A percentile compares a stretch with the other conserved stretches of the same genome.
Conservation (phyloP, 805 yeast species). For the Pachysolen tannophilus region DNA sequence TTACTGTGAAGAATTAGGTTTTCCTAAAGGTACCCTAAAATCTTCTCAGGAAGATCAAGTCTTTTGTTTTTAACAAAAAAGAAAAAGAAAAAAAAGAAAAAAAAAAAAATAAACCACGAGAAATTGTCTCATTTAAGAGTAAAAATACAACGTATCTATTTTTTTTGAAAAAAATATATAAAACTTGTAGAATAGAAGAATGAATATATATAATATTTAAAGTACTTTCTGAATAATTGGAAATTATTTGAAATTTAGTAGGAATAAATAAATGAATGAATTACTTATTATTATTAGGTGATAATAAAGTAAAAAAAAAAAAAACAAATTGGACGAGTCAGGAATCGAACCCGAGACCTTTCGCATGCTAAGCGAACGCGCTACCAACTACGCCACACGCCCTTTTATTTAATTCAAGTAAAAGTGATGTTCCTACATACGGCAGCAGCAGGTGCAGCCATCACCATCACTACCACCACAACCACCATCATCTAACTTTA, state of each 20-base stretch:
- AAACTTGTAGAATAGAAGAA: no score
- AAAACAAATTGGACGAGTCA: constrained; percentile 52
- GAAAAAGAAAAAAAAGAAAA: constrained; percentile 21
- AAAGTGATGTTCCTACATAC: background rate
- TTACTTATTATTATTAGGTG: no score
- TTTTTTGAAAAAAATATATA: no score
- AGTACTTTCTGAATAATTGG: no score
- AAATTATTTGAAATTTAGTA: no score
- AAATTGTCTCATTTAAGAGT: no score
- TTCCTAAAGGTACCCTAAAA: constrained; percentile 30
- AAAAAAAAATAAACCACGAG: no score
- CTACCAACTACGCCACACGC: constrained; percentile 82
- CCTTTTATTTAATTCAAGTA: constrained; percentile 31
- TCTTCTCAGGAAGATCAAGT: constrained; percentile 28
- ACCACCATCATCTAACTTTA: background rate
- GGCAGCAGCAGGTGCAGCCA: constrained; percentile 1
- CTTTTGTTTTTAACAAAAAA: constrained; percentile 26
- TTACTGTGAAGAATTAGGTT: constrained; percentile 52
- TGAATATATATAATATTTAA: no score
- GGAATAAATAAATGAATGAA: no score
- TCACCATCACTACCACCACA: no score
- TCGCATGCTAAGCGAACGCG: constrained; percentile 78
- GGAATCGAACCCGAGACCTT: constrained; percentile 77
- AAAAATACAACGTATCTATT: no score
- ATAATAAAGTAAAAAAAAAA: no score